Conservation (phyloP, 75 land plant species). For the Cupressus sempervirens region DNA sequence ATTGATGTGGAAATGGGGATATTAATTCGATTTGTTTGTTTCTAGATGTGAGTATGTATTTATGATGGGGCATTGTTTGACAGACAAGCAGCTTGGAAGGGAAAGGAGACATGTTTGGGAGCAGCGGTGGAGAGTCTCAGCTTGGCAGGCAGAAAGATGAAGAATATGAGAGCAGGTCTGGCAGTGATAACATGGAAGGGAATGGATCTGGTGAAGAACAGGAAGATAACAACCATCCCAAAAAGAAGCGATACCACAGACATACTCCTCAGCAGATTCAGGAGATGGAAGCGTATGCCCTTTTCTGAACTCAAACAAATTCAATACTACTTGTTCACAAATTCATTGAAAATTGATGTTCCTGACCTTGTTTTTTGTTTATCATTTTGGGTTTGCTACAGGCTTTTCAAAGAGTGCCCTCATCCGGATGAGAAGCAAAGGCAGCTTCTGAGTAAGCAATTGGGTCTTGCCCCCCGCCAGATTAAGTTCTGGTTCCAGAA, state of each 20-base stretch:
- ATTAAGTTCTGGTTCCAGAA: conserved; percentile 97
- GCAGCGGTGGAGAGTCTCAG: conserved; percentile 18
- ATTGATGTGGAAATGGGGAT: neutral
- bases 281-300: conserved; percentile 72
- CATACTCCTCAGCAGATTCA: conserved; percentile 44
- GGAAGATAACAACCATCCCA: conserved; percentile 39
- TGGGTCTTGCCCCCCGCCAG: conserved; percentile 63
- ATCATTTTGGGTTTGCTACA: conserved; percentile 13
- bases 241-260: conserved; percentile 74
- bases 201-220: conserved; percentile 66
- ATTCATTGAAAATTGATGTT: neutral
- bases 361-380: neutral
- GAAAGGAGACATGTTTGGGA: conserved; percentile 15
- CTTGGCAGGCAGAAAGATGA: conserved; percentile 50
- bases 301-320: neutral
- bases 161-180: conserved; percentile 85
- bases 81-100: conserved; percentile 3
- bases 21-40: conserved; percentile 12
- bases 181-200: conserved; percentile 77
- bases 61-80: conserved; percentile 4
- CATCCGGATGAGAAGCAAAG: conserved; percentile 97
- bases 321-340: neutral
- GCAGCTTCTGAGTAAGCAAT: conserved; percentile 60
- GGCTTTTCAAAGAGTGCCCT: conserved; percentile 92
- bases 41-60: conserved; percentile 33